Evolutionary conservation across 345 rosid genomes (phyloP), one percentile per base, ranked within the genome.

Genomic region (Pelargonium nanum): DNA sequence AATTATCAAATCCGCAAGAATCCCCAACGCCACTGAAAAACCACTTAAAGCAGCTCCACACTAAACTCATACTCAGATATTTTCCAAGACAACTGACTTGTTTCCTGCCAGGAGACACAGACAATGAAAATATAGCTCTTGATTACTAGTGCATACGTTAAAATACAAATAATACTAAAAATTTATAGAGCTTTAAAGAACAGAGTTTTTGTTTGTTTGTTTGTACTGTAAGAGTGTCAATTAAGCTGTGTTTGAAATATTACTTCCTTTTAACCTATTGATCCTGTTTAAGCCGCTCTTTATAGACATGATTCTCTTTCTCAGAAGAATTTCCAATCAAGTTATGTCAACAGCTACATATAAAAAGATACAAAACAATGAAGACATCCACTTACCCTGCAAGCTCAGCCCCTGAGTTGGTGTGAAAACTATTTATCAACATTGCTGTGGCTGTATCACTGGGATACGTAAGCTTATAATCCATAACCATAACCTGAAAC

Each of bases 11-110:
- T 57, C 96, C 96, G 68, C 98, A 91, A 0, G 92, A 72, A 78
- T 91, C 92, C 32, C 95, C 98, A 55, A 86, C 53, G 60, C 98
- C 98, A 67, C 98, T 88, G 75, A 91, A 88, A 77, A 88, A 91
- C 96, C 98, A 91, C 75, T 91, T 91, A 81, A 91, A 91, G 79
- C 90, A 86, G 73, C 98, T 88, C 98, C 98, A 91, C 61, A 64
- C 34, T n/a, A 91, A 75, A 66, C 98, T 91, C 65, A 88, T 72
- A 77, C 92, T 80, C 75, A 91, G 73, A 78, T 88, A 88, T 63
- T 91, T 91, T 55, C 98, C 96, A 56, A 91, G 95, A 68, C 92
- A 86, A 22, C 34, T 76, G 52, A 91, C 98, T 67, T 91, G 96
- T 72, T 86, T 86, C 73, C 98, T 91, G 88, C 1, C 64, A 68